These are phyloP conservation scores for Macrolepiota dolichaula DNA, from an alignment of 768 basidiomycete species.

Conservation along the genomic window DNA sequence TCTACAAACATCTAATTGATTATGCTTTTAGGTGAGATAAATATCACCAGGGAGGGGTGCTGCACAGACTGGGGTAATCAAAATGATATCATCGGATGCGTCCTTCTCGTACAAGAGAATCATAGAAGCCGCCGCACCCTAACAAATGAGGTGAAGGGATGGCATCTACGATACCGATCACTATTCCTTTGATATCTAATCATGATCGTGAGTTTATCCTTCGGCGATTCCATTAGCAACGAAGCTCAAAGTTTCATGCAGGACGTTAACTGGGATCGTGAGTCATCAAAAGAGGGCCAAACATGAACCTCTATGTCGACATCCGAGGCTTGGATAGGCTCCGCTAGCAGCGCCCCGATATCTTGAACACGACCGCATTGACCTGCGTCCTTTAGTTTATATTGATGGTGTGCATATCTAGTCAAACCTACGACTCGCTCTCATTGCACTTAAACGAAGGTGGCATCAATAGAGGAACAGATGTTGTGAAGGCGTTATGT, in stretches of 20 bases:
- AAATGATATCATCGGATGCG: too few relatives aligned
- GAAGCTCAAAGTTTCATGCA: constrained; percentile 18
- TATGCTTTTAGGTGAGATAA: constrained; percentile 61
- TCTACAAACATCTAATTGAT: neutral
- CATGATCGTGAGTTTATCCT: constrained; percentile 72
- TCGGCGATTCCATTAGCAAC: neutral
- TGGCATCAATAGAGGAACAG: constrained; percentile 26
- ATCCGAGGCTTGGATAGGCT: constrained; percentile 71
- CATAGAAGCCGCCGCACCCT: constrained; percentile 49
- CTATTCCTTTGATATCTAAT: constrained; percentile 69
- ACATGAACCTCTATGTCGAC: constrained; percentile 73
- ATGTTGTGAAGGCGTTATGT: constrained; percentile 87
- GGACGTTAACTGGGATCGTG: constrained; percentile 83
- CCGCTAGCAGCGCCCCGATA: constrained; percentile 68
- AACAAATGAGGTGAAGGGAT: constrained; percentile 52
- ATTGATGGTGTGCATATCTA: constrained; percentile 60
- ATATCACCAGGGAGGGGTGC: constrained; percentile 73
- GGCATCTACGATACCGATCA: constrained; percentile 19
- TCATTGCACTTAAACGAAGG: constrained; percentile 4
- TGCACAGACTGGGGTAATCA: constrained; percentile 58
- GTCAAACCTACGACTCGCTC: neutral
- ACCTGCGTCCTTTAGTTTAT: constrained; percentile 50
- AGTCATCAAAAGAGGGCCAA: constrained; percentile 19
- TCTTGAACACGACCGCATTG: constrained; percentile 44
- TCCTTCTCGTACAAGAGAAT: constrained; percentile 66